Conservation (phyloP, 2,329 filamentous ascomycete species). For the Talaromyces verruculosus region DNA sequence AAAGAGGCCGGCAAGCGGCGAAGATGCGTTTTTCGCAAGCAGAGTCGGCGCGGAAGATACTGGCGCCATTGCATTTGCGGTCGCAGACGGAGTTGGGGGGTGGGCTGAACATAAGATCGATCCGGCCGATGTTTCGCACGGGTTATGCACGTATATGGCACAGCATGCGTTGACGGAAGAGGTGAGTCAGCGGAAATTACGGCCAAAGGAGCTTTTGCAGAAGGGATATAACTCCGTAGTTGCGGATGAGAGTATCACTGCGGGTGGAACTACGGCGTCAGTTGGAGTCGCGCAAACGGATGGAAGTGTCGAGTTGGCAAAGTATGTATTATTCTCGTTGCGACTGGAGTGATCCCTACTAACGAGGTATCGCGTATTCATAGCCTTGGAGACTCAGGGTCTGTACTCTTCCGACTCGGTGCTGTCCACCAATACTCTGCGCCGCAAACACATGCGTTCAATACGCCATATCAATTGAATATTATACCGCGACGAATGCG, state of each 20-base stretch:
- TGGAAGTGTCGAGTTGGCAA: slow-evolving; percentile 81
- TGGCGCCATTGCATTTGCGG: slow-evolving; percentile 69
- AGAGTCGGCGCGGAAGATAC: slow-evolving; percentile 63
- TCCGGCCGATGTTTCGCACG: slow-evolving; percentile 92
- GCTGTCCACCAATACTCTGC: slow-evolving; percentile 79
- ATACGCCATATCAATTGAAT: slow-evolving; percentile 92
- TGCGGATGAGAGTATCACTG: slow-evolving; percentile 68
- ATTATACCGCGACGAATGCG: slow-evolving; percentile 79
- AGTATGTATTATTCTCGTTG: slow-evolving; percentile 48
- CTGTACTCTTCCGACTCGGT: slow-evolving; percentile 80
- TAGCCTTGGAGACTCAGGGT: slow-evolving; percentile 86
- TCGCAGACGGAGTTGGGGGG: slow-evolving; percentile 93
- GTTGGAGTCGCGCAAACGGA: slow-evolving; percentile 73
- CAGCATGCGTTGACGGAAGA: slow-evolving; percentile 61
- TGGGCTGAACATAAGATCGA: slow-evolving; percentile 93
- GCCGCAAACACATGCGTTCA: slow-evolving; percentile 94
- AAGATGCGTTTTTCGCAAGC: slow-evolving; percentile 94
- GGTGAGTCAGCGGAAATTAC: slow-evolving; percentile 39
- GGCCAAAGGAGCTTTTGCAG: slow-evolving; percentile 72
- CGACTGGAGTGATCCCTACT: neutral
- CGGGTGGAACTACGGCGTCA: slow-evolving; percentile 88
- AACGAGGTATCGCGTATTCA: neutral
- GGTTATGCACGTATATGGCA: slow-evolving; percentile 91
- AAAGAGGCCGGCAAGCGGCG: slow-evolving; percentile 73
- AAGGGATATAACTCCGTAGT: slow-evolving; percentile 80